Percentiles rank a stretch among this genome's conserved stretches.
Conservation (phyloP, 768 basidiomycete species). For the Mycena venus region DNA sequence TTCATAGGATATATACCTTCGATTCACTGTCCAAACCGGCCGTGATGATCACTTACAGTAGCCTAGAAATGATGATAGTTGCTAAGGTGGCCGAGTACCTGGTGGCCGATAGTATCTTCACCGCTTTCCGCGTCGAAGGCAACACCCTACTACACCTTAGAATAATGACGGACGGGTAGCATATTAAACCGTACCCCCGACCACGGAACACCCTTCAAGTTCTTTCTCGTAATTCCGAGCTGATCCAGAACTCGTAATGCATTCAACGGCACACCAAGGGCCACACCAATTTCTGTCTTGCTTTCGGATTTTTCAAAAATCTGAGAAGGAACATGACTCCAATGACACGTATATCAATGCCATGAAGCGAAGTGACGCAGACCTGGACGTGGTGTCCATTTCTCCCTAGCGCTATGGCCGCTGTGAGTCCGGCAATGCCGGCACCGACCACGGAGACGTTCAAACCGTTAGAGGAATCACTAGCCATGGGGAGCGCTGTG, state of each 20-base stretch:
- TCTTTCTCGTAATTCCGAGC: slow-evolving; percentile 2
- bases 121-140: not conserved
- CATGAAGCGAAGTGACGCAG: not conserved
- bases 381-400: slow-evolving; percentile 25
- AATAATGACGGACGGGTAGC: not conserved
- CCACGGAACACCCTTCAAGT: slow-evolving; percentile 16
- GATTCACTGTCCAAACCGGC: too few species aligned
- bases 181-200: not conserved
- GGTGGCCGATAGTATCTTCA: too few species aligned
- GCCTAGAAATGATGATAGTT: too few species aligned
- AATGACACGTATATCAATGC: not conserved
- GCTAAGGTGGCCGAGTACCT: too few species aligned
- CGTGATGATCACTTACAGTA: too few species aligned
- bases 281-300: slow-evolving; percentile 27
- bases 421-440: slow-evolving; percentile 29
- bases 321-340: not conserved
- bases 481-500: too few species aligned
- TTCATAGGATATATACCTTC: too few species aligned
- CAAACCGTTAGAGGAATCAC: not conserved
- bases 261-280: slow-evolving; percentile 11
- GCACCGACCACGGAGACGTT: too few species aligned
- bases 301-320: slow-evolving; percentile 19
- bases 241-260: slow-evolving; percentile 18
- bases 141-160: not conserved
- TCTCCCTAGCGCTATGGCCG: slow-evolving; percentile 18